Evolutionary conservation across 768 basidiomycete genomes (phyloP).

Genomic region (Phallus indusiatus): DNA sequence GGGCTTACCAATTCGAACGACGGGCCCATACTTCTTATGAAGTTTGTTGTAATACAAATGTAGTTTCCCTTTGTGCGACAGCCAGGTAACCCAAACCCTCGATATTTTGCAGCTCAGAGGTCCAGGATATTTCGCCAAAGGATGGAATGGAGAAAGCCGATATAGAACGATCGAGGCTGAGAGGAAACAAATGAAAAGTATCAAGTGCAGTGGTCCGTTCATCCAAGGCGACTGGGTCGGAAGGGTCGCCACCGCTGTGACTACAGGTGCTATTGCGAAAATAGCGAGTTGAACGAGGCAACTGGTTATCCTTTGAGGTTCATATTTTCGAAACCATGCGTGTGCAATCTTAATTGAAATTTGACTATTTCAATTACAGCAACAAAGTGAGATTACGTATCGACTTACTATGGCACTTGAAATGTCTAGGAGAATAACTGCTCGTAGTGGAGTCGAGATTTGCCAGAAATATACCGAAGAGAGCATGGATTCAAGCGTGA

Average conservation of each 20-base stretch:
- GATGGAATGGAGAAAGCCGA: conserved; percentile 30
- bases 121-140: conserved; percentile 29
- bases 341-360: not conserved
- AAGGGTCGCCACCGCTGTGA: not conserved
- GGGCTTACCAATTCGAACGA: not conserved
- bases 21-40: not conserved
- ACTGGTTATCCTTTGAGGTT: not conserved
- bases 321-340: not conserved
- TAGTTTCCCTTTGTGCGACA: conserved; percentile 18
- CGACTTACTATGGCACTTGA: not conserved
- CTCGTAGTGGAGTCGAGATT: conserved; percentile 36
- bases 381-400: not conserved
- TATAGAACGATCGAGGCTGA: conserved; percentile 23
- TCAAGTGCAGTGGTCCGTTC: conserved; percentile 9
- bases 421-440: conserved; percentile 23
- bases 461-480: too few relatives aligned
- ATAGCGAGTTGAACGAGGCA: not conserved
- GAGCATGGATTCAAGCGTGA: too few relatives aligned
- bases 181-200: conserved; percentile 1
- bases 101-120: conserved; percentile 23
- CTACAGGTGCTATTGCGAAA: not conserved
- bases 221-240: not conserved
- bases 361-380: not conserved
- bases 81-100: conserved; percentile 20
- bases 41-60: conserved; percentile 19